phyloP scores from a whole-genome alignment of 495 filamentous ascomycete species.

The Aspergillus olivimuriae region DNA sequence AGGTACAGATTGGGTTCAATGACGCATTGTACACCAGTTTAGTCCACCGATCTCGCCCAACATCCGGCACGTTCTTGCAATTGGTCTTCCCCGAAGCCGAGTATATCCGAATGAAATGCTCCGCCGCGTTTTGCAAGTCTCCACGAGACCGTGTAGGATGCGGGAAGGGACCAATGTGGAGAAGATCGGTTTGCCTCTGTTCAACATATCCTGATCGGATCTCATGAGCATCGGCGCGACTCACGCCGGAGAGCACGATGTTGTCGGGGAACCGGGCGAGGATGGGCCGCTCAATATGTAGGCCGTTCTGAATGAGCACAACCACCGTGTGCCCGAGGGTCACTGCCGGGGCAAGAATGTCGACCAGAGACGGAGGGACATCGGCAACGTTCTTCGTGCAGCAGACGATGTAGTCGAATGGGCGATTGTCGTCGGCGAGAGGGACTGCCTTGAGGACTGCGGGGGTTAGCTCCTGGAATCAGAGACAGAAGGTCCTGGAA shows the following conservation, averaged over 20 bases:
- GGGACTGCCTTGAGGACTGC: conserved; percentile 4
- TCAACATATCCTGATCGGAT: conserved; percentile 32
- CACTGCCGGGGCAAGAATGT: conserved; percentile 47
- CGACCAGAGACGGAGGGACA: conserved; percentile 23
- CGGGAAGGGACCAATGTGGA: conserved; percentile 36
- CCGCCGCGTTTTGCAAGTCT: conserved; percentile 12
- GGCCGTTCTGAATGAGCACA: conserved; percentile 56
- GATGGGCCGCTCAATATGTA: conserved; percentile 56
- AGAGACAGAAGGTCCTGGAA: neutral
- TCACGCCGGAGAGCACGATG: conserved; percentile 46
- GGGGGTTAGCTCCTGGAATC: neutral
- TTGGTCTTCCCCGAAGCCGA: conserved; percentile 21
- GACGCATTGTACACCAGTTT: conserved; percentile 48
- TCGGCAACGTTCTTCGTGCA: conserved; percentile 38
- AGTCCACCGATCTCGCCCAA: conserved; percentile 36
- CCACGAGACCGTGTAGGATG: conserved; percentile 16
- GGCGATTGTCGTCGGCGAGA: conserved; percentile 4
- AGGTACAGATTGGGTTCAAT: conserved; percentile 39
- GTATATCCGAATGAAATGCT: conserved; percentile 31
- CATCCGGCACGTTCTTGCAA: conserved; percentile 24
- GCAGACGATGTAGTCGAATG: conserved; percentile 47
- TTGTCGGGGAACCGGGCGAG: conserved; percentile 44
- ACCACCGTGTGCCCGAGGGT: conserved; percentile 43
- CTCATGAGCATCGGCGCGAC: conserved; percentile 45
- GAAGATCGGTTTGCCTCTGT: conserved; percentile 29